These are phyloP conservation scores for Cercospora sp. DNA, from an alignment of 2,329 filamentous ascomycete species.

Conservation along the genomic window DNA sequence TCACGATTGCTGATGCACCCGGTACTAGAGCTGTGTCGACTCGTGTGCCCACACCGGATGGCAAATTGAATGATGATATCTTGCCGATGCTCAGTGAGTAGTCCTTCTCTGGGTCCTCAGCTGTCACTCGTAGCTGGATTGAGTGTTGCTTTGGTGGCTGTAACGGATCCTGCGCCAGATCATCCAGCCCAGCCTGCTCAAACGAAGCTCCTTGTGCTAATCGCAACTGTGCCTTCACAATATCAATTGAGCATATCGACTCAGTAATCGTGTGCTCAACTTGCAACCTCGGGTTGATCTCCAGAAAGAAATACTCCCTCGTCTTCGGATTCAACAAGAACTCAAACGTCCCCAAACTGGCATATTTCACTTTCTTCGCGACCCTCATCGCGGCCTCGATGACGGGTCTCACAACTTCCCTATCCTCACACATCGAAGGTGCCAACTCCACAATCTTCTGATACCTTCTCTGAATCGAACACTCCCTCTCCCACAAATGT, in stretches of 20 bases:
- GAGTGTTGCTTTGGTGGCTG: slow-evolving; percentile 47
- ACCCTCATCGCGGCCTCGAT: slow-evolving; percentile 58
- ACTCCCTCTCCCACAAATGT: slow-evolving; percentile 63
- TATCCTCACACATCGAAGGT: slow-evolving; percentile 53
- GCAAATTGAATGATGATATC: slow-evolving; percentile 56
- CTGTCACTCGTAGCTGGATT: slow-evolving; percentile 60
- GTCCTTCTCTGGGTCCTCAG: slow-evolving; percentile 55
- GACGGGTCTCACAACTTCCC: slow-evolving; percentile 50
- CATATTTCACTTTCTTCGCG: slow-evolving; percentile 55
- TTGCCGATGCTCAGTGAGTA: slow-evolving; percentile 63
- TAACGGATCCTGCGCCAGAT: slow-evolving; percentile 37
- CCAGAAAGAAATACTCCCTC: slow-evolving; percentile 59
- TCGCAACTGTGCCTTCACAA: slow-evolving; percentile 57
- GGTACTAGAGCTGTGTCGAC: slow-evolving; percentile 58
- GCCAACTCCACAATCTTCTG: slow-evolving; percentile 64
- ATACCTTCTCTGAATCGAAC: slow-evolving; percentile 60
- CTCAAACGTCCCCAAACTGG: slow-evolving; percentile 64
- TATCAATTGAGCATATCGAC: slow-evolving; percentile 54
- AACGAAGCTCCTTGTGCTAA: slow-evolving; percentile 55
- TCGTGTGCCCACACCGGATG: slow-evolving; percentile 59
- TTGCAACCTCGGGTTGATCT: slow-evolving; percentile 62
- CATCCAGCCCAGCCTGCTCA: slow-evolving; percentile 32
- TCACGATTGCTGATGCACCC: slow-evolving; percentile 48
- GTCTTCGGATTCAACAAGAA: slow-evolving; percentile 58
- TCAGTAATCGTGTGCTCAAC: slow-evolving; percentile 66